Percentiles rank a stretch among this genome's conserved stretches.
phyloP scores from a whole-genome alignment of 352 stramenopile species.

The Phytophthora sojae region DNA sequence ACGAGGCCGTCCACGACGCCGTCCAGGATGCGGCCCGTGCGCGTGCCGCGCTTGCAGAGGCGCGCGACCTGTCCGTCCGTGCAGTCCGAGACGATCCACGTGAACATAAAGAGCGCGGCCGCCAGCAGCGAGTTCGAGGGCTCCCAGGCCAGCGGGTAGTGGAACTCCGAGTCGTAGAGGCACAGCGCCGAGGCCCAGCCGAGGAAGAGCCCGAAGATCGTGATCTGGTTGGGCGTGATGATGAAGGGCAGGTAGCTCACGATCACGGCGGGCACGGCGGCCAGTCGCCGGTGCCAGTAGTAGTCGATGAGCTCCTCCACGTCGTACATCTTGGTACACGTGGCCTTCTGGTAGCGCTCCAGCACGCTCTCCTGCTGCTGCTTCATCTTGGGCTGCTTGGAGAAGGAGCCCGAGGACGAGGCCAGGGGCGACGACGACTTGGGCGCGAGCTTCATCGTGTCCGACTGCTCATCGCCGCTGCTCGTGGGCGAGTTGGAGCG shows the following conservation, averaged over 20 bases:
- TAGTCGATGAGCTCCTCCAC: constrained; percentile 88
- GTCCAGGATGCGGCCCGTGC: constrained; percentile 83
- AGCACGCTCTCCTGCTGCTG: constrained; percentile 48
- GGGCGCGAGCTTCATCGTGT: constrained; percentile 36
- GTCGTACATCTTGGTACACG: constrained; percentile 88
- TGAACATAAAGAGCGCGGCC: constrained; percentile 74
- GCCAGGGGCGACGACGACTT: constrained; percentile 27
- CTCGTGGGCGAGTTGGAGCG: constrained; percentile 43
- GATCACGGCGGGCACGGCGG: constrained; percentile 72
- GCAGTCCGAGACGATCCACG: constrained; percentile 89
- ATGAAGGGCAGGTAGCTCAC: constrained; percentile 88
- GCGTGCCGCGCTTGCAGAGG: constrained; percentile 82
- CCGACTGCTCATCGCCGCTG: constrained; percentile 48
- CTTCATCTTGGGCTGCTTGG: constrained; percentile 26
- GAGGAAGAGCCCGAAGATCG: constrained; percentile 75
- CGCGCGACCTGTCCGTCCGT: constrained; percentile 84
- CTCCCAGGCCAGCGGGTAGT: constrained; percentile 70
- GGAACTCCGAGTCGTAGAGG: constrained; percentile 87
- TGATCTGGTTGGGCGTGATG: constrained; percentile 90
- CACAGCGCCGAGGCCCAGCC: constrained; percentile 74
- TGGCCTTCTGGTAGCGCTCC: constrained; percentile 76
- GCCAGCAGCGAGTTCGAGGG: constrained; percentile 61
- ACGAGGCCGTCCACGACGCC: constrained; percentile 80
- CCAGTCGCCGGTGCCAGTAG: constrained; percentile 84
- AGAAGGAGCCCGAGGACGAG: constrained; percentile 12